These are phyloP conservation scores for Orbilia javanica DNA, from an alignment of 2,329 filamentous ascomycete species.

Conservation along the genomic window DNA sequence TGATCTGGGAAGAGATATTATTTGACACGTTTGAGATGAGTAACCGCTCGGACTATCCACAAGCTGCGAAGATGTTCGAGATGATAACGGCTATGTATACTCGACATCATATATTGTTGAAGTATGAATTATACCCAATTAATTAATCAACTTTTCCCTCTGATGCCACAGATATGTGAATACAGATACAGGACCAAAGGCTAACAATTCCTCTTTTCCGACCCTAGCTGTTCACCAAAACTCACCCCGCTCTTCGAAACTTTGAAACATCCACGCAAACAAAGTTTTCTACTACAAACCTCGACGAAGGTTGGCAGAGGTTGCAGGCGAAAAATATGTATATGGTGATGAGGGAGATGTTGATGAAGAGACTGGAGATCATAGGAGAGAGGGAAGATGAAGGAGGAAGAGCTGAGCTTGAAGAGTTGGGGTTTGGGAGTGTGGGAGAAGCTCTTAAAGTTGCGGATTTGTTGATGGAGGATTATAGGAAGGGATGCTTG, in stretches of 20 bases:
- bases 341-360: slow-evolving; percentile 34
- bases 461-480: slow-evolving; percentile 12
- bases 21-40: slow-evolving; percentile 22
- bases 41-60: not conserved
- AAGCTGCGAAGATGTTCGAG: slow-evolving; percentile 18
- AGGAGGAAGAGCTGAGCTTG: not conserved
- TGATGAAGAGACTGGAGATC: slow-evolving; percentile 26
- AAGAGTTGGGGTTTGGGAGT: not conserved
- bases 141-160: too few relatives aligned
- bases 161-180: too few relatives aligned
- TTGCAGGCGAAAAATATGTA: slow-evolving; percentile 42
- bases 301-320: slow-evolving; percentile 20
- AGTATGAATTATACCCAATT: too few relatives aligned
- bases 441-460: slow-evolving; percentile 8
- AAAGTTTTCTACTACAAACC: slow-evolving; percentile 11
- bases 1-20: slow-evolving; percentile 30
- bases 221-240: slow-evolving; percentile 23
- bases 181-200: too few relatives aligned
- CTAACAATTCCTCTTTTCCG: not conserved
- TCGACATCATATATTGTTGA: not conserved
- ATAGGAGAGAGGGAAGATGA: not conserved
- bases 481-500: slow-evolving; percentile 35
- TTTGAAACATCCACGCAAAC: not conserved
- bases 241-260: slow-evolving; percentile 22
- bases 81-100: not conserved